phyloP scores from a whole-genome alignment of 2,329 filamentous ascomycete genomes.

The Dactylellina sp. region DNA sequence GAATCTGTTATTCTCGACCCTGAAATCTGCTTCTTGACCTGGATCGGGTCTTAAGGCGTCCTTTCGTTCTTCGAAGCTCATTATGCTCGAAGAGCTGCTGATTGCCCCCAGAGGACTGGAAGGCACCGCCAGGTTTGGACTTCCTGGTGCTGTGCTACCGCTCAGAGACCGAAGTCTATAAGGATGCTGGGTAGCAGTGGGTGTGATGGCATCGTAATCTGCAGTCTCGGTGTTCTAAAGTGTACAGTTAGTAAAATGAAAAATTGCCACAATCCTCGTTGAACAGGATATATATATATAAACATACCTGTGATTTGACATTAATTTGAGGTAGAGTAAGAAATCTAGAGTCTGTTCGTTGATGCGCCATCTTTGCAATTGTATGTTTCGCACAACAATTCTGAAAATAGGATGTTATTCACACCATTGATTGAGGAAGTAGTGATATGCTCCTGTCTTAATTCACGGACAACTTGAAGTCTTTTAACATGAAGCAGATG shows the following conservation, averaged over 20 bases:
- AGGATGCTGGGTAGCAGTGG: background rate
- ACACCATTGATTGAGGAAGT: background rate
- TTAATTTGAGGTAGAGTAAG: slow-evolving; percentile 15
- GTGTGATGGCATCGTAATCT: slow-evolving; percentile 8
- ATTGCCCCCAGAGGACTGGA: background rate
- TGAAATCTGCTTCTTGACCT: slow-evolving; percentile 68
- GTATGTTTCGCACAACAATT: background rate
- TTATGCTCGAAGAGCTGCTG: slow-evolving; percentile 64
- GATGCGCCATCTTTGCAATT: slow-evolving; percentile 4
- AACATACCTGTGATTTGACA: slow-evolving; percentile 10
- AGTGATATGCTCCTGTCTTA: background rate
- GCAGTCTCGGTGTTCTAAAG: background rate
- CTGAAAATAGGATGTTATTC: background rate
- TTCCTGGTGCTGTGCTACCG: slow-evolving; percentile 10
- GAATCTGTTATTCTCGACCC: slow-evolving; percentile 72
- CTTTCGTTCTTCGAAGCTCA: slow-evolving; percentile 63
- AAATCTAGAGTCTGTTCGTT: slow-evolving; percentile 5
- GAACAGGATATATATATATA: too few relatives aligned
- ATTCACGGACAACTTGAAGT: background rate
- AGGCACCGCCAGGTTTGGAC: slow-evolving; percentile 9
- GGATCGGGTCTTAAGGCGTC: slow-evolving; percentile 68
- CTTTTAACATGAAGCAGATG: slow-evolving; percentile 19
- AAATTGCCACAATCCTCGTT: too few relatives aligned
- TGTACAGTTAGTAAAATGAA: background rate
- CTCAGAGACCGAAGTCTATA: slow-evolving; percentile 11